Base-by-base conservation (phyloP, 108 stramenopile genomes). In the Cyclotella cryptica region DNA sequence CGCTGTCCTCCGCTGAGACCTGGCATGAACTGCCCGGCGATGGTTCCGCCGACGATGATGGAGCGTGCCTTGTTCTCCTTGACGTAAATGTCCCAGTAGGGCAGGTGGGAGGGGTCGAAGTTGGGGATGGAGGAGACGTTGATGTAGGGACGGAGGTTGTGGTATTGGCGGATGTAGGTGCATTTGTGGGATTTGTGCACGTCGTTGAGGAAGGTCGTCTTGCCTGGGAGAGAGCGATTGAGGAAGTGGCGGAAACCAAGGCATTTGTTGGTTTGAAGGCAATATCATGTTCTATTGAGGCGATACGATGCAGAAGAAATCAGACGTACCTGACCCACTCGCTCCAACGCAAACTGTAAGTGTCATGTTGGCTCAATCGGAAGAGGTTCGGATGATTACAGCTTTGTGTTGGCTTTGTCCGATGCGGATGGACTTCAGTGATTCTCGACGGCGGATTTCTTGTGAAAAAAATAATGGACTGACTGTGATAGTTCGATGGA, bases 141-240 rank as follows among this genome's bases (percentile, higher is more conserved):
- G 28, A 91, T 82, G 62, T 84, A 91, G 0, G 88, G 90, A 19
- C 90, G 87, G n/a, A 91, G 53, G 68, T 81, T 86, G 68, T 91
- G 90, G 44, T 91, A 91, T 67, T 91, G 90, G 4, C 88, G 82
- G 49, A 91, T 88, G 84, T 91, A 91, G 61, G 76, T 88, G 75
- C 90, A 91, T 68, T 89, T 89, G 80, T 89, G 84, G 19, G 59
- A 61, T 59, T 89, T 89, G 78, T 84, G 71, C 10, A 88, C 86
- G 81, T 91, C 90, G 40, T 91, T 84, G 41, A 91, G 81, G 65
- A 91, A 91, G 27, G 90, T 91, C 0, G 88, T 91, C 74, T 89
- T 90, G 24, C 89, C 89, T 80, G 26, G 14, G 17, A 1, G 57
- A 22, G 3, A 40, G 10, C 1, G 11, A 47, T 15, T 11, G 46